A percentile compares a stretch with the other conserved stretches of the same genome.
phyloP scores from a whole-genome alignment of 2,329 filamentous ascomycete species.

The Trichophyton equinum region DNA sequence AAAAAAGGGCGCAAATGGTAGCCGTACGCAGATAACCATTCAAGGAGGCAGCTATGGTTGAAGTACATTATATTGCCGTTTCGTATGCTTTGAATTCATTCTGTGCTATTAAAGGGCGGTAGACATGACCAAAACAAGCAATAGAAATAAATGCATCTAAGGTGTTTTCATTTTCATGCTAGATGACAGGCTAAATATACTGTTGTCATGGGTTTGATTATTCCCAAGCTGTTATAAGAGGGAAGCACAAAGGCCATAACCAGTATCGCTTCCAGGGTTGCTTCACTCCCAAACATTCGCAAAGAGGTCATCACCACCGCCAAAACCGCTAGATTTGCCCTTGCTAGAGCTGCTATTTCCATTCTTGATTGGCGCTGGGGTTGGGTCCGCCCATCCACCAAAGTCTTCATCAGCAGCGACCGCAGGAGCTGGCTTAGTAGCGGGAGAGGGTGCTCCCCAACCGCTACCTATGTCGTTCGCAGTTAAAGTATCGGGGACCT shows the following conservation, averaged over 20 bases:
- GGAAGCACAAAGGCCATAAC: neutral
- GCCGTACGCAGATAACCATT: too few species aligned
- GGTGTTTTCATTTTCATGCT: neutral
- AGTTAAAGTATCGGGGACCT: slow-evolving; percentile 36
- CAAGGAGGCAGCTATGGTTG: neutral
- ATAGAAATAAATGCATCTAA: neutral
- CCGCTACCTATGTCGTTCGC: slow-evolving; percentile 54
- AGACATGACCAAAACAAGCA: neutral
- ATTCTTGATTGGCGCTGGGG: slow-evolving; percentile 40
- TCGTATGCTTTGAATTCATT: neutral
- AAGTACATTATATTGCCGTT: neutral
- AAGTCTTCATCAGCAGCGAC: slow-evolving; percentile 89
- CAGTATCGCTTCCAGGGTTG: neutral
- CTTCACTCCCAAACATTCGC: slow-evolving; percentile 73
- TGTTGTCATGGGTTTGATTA: neutral
- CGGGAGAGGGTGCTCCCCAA: slow-evolving; percentile 38
- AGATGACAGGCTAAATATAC: neutral
- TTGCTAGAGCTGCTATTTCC: slow-evolving; percentile 28
- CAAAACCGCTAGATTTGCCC: slow-evolving; percentile 49
- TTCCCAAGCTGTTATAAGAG: neutral
- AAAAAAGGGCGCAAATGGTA: too few species aligned
- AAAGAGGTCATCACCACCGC: slow-evolving; percentile 68
- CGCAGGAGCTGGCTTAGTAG: slow-evolving; percentile 41
- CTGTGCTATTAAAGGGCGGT: neutral
- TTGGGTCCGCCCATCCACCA: slow-evolving; percentile 77